A percentile compares a stretch with the other conserved stretches of the same genome.
These are phyloP conservation scores for Haematococcus sp. DNA, from an alignment of 139 green algal species.

Conservation along the genomic window DNA sequence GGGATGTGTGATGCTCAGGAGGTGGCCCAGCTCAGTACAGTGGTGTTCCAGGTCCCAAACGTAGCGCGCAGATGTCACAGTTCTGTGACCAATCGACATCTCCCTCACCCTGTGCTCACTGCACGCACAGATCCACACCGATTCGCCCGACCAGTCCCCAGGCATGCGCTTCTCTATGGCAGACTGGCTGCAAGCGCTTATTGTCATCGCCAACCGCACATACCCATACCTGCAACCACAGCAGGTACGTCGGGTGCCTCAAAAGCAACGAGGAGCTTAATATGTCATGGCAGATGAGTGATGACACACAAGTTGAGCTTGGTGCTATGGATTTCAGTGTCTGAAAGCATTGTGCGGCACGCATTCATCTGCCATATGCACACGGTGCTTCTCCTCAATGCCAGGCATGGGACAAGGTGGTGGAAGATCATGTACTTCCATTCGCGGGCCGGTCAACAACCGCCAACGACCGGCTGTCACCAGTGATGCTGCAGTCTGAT, in stretches of 20 bases:
- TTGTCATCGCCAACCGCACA: background rate
- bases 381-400: too few relatives aligned
- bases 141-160: slow-evolving; percentile 5
- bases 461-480: slow-evolving; percentile 8
- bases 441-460: background rate
- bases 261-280: too few relatives aligned
- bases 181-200: slow-evolving; percentile 11
- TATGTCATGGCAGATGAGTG: too few relatives aligned
- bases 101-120: too few relatives aligned
- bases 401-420: slow-evolving; percentile 8
- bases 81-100: background rate
- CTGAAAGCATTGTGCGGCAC: too few relatives aligned
- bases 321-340: too few relatives aligned
- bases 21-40: background rate
- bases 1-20: background rate
- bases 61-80: background rate
- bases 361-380: too few relatives aligned
- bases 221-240: background rate
- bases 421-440: slow-evolving; percentile 5
- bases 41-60: background rate
- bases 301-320: too few relatives aligned
- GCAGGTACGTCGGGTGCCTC: too few relatives aligned
- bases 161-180: slow-evolving; percentile 3
- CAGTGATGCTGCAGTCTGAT: slow-evolving; percentile 9
- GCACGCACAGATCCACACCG: slow-evolving; percentile 2